Evolutionary conservation across 108 stramenopile species (phyloP), one percentile per base, ranked within the genome.

Genomic region (Epithemia pelagica): DNA sequence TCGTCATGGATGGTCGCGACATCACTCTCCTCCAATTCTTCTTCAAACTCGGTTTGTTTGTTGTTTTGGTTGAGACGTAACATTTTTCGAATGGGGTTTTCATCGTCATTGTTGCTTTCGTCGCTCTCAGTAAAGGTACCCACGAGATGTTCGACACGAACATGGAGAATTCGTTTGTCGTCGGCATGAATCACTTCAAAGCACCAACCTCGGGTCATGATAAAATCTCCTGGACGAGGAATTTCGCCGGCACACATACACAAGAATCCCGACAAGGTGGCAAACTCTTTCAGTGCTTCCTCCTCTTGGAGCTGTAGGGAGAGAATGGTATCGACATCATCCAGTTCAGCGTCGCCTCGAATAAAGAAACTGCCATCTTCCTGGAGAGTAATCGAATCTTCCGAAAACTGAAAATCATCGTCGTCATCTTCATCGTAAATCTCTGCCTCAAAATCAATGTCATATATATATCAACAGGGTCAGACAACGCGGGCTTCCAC

Each of bases 201-300:
- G 52, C 78, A 81, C 90, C 94, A 96, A 27, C 93, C 90, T 31
- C 83, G 78, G 68, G 83, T 83, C 80, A 96, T 82, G 58, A 98
- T 80, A 73, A 91, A 86, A 70, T 96, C 97, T 18, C 93, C 91
- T 23, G 77, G 77, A n/a, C 61, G 67, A 7, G 97, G 97, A 56
- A 98, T 98, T 69, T 96, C 94, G 0, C 97, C 97, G 1, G 95
- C 94, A 65, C 90, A 87, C 75, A 89, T 89, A 71, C 96, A 96
- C 28, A 98, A 75, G 63, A 94, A 96, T 8, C 97, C 97, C 27
- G 83, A 84, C 10, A 96, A 68, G 2, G 97, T 98, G 7, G 89
- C 80, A 78, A 91, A 96, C 30, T 96, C 96, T 74, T 83, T 90
- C 54, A 94, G 46, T n/a, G 87, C 82, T 46, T 89, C 88, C 58